A percentile compares a stretch with the other conserved stretches of the same genome.
These are phyloP conservation scores for Diospyros kaki DNA, from an alignment of 148 eudicot genomes.

Conservation along the genomic window DNA sequence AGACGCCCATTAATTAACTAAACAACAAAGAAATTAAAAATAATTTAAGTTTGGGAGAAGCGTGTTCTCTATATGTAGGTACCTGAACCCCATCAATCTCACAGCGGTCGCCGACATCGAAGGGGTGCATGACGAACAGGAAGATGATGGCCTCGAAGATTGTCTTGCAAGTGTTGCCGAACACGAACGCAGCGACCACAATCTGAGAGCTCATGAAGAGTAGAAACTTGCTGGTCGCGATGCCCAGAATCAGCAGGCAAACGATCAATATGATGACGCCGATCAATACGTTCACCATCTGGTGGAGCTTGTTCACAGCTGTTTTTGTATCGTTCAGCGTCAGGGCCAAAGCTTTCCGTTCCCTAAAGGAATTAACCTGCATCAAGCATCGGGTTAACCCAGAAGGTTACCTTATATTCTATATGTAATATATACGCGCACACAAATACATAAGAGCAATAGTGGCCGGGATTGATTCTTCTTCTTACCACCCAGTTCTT, in stretches of 20 bases:
- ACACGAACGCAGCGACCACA: slow-evolving; percentile 23
- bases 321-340: slow-evolving; percentile 36
- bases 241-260: slow-evolving; percentile 28
- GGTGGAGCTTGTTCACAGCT: slow-evolving; percentile 33
- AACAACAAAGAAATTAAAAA: too few relatives aligned
- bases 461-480: too few relatives aligned
- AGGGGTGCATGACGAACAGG: slow-evolving; percentile 30
- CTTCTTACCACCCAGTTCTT: background rate
- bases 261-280: slow-evolving; percentile 19
- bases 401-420: too few relatives aligned
- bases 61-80: background rate
- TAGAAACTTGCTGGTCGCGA: slow-evolving; percentile 22
- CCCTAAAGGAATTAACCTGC: slow-evolving; percentile 32
- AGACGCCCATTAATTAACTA: background rate
- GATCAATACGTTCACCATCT: slow-evolving; percentile 24
- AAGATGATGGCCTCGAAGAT: slow-evolving; percentile 30
- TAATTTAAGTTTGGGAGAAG: too few relatives aligned
- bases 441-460: too few relatives aligned
- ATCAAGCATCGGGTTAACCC: too few relatives aligned
- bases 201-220: slow-evolving; percentile 24
- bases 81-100: slow-evolving; percentile 40
- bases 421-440: too few relatives aligned
- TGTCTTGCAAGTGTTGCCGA: slow-evolving; percentile 35
- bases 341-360: slow-evolving; percentile 33
- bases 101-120: slow-evolving; percentile 32